Base-by-base conservation (phyloP, 192 early-diverging fungal species). In the Linnemannia zychae region DNA sequence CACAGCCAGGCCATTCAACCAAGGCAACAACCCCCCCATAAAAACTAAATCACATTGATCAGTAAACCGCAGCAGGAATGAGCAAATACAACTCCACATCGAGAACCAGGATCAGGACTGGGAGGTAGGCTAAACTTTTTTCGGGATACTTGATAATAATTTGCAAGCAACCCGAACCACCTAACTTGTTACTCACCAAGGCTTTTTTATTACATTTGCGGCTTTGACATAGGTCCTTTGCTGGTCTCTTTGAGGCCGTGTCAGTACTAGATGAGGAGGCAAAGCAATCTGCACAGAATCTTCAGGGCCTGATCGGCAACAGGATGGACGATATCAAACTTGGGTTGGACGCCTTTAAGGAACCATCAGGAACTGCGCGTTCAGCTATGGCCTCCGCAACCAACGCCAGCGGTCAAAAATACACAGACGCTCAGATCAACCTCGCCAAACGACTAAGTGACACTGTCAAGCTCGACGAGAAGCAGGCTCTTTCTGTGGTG, bases 381-480 rank as follows among this genome's bases (percentile, higher is more conserved):
- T 47, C 69, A 37, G 79, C 81, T 37, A 67, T 90, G 69, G 76
- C 75, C 1, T 68, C 82, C 18, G 85, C 79, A 46, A 86, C 66
- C 16, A 75, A 52, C 6, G 17, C 72, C 22, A 71, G 78, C 36
- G 87, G 86, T 46, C 76, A 85, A 76, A 81, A 87, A 34, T 81
- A 86, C 71, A 78, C 79, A 1, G 82, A 78, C 7, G 40, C 75
- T 18, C 87, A 90, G 63, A 70, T 82, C 50, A 88, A 84, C n/a
- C 65, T 90, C 33, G 78, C 88, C 16, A 83, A 79, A 44, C 79
- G 71, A 50, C 50, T 90, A 18, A 88, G 88, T 24, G 87, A 88
- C 63, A 53, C 53, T 9, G 74, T 86, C 70, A 75, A 87, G 34
- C 50, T 90, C 50, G 81, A 90, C 38, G 90, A 90, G 80, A 37